These are phyloP conservation scores for Huntiella savannae DNA, from an alignment of 2,329 filamentous ascomycete genomes.

Conservation along the genomic window DNA sequence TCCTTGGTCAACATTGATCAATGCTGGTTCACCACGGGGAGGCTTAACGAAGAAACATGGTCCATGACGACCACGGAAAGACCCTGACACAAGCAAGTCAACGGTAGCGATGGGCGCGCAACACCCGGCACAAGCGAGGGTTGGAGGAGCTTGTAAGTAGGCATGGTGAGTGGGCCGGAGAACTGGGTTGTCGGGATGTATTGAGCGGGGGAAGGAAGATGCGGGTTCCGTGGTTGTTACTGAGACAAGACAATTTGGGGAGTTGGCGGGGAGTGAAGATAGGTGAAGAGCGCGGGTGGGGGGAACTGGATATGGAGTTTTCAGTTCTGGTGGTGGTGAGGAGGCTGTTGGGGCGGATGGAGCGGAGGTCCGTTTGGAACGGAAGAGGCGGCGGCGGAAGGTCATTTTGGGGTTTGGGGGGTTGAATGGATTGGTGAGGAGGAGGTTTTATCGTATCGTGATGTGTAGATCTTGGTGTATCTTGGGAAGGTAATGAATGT, in stretches of 20 bases:
- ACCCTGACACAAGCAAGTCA: no score
- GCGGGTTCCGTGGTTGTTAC: not conserved
- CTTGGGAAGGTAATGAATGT: not conserved
- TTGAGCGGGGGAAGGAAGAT: not conserved
- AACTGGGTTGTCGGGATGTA: slow-evolving; percentile 5
- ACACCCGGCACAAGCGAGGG: slow-evolving; percentile 12
- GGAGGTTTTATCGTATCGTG: no score
- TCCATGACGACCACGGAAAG: slow-evolving; percentile 45
- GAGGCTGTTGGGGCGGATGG: not conserved
- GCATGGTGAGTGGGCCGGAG: slow-evolving; percentile 13
- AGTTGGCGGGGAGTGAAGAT: no score
- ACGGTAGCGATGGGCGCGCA: slow-evolving; percentile 20
- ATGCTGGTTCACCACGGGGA: slow-evolving; percentile 14
- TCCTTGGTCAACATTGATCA: slow-evolving; percentile 38
- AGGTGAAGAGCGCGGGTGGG: no score
- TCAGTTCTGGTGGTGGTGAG: not conserved
- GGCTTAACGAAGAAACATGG: slow-evolving; percentile 41
- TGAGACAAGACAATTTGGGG: no score
- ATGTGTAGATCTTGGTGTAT: not conserved
- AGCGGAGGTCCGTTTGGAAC: not conserved
- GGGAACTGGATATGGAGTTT: no score
- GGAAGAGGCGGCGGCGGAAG: not conserved
- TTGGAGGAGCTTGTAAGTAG: slow-evolving; percentile 11
- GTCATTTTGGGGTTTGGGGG: no score
- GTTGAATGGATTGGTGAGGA: no score